Conservation (phyloP, 768 basidiomycete species). For the Termitomyces sp. region DNA sequence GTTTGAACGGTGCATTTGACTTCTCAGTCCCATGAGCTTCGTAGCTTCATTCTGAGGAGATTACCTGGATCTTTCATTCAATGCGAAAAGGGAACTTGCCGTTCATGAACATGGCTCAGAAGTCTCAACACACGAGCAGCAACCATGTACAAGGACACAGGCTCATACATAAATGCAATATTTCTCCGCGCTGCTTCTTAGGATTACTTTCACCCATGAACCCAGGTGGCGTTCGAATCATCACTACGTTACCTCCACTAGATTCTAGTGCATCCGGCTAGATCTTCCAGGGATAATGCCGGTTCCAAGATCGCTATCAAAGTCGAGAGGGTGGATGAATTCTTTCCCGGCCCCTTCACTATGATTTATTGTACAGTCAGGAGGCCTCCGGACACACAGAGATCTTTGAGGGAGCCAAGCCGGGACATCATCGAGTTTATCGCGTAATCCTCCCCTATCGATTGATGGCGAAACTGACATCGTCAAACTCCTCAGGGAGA, state of each 20-base stretch:
- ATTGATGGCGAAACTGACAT: neutral
- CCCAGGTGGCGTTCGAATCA: neutral
- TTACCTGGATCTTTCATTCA: too few relatives aligned
- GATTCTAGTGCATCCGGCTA: neutral
- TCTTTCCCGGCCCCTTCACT: neutral
- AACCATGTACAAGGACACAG: too few relatives aligned
- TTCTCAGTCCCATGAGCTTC: too few relatives aligned
- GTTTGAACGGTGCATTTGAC: too few relatives aligned
- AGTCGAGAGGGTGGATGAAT: neutral
- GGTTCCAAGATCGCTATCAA: neutral
- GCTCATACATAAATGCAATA: neutral
- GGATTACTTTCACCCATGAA: neutral
- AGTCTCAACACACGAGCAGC: too few relatives aligned
- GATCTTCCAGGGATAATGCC: neutral
- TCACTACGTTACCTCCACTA: slow-evolving; percentile 1
- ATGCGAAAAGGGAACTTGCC: too few relatives aligned
- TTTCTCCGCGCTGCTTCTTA: neutral
- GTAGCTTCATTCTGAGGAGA: too few relatives aligned
- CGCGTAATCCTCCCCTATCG: neutral
- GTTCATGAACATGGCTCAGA: too few relatives aligned
- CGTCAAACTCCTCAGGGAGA: neutral
- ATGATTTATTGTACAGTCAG: neutral
- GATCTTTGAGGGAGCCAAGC: slow-evolving; percentile 3
- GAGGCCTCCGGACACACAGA: slow-evolving; percentile 1
- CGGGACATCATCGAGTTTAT: neutral